A percentile compares a stretch with the other conserved stretches of the same genome.
phyloP scores from a whole-genome alignment of 2,329 filamentous ascomycete species.

The Alternaria sp. region DNA sequence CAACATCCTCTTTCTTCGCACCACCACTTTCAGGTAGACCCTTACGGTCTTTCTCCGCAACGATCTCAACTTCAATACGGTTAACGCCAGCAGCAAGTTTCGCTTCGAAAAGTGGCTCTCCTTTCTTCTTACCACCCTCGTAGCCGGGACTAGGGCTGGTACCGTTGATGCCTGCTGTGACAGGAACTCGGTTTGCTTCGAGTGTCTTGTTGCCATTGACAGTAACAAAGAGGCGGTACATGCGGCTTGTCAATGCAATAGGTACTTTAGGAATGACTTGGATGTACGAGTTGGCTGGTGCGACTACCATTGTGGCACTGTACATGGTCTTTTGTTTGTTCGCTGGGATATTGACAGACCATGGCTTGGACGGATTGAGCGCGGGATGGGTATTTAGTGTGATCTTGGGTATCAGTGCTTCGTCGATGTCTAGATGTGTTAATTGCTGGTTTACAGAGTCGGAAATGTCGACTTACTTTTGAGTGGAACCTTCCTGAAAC shows the following conservation, averaged over 20 bases:
- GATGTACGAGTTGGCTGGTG: conserved; percentile 72
- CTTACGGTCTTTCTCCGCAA: conserved; percentile 71
- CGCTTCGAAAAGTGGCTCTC: conserved; percentile 78
- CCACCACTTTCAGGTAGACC: conserved; percentile 33
- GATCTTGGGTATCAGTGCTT: conserved; percentile 74
- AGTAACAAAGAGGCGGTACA: conserved; percentile 79
- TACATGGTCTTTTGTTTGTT: conserved; percentile 73
- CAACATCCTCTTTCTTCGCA: conserved; percentile 59
- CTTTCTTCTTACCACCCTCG: conserved; percentile 53
- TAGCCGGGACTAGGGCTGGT: conserved; percentile 28
- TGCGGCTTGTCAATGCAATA: conserved; percentile 69
- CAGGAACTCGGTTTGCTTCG: conserved; percentile 65
- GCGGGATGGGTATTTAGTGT: conserved; percentile 74
- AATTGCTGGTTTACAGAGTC: conserved; percentile 19
- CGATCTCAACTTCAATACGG: conserved; percentile 78
- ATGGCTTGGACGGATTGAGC: conserved; percentile 68
- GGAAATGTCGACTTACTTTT: conserved; percentile 56
- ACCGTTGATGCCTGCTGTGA: conserved; percentile 47
- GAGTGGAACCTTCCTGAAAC: conserved; percentile 46
- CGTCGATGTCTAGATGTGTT: conserved; percentile 46
- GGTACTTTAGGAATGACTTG: conserved; percentile 75
- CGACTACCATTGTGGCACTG: conserved; percentile 75
- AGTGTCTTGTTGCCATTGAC: conserved; percentile 72
- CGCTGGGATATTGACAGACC: conserved; percentile 71
- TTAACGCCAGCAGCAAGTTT: conserved; percentile 77